Evolutionary conservation across 2,329 filamentous ascomycete species (phyloP).

Genomic region (Colletotrichum sp.): DNA sequence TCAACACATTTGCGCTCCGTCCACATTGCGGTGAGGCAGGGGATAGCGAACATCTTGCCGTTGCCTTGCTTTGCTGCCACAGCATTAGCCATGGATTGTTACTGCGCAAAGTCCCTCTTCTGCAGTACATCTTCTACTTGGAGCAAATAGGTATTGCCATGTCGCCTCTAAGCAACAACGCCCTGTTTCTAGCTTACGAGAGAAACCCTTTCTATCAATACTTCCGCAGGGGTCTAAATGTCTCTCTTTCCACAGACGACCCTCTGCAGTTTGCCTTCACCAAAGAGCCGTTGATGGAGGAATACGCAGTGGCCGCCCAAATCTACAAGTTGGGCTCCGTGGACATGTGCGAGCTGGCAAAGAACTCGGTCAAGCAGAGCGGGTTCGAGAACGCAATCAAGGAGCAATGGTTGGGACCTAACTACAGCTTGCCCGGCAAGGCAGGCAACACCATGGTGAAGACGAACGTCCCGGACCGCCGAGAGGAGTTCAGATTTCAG

Average conservation of each 20-base stretch:
- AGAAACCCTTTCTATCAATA: constrained; percentile 96
- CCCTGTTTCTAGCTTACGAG: constrained; percentile 94
- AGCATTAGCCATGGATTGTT: constrained; percentile 96
- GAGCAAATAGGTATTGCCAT: constrained; percentile 99
- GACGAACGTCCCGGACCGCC: constrained; percentile 93
- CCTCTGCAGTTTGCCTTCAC: constrained; percentile 98
- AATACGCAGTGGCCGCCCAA: constrained; percentile 96
- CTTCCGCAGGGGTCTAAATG: constrained; percentile 92
- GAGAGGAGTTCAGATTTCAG: constrained; percentile 88
- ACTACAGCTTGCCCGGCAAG: constrained; percentile 79
- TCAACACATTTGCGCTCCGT: constrained; percentile 92
- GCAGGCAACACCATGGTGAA: constrained; percentile 92
- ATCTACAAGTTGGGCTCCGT: constrained; percentile 98
- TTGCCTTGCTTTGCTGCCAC: constrained; percentile 89
- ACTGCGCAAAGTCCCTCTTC: constrained; percentile 88
- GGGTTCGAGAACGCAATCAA: constrained; percentile 92
- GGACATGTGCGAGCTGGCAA: constrained; percentile 98
- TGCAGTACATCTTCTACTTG: constrained; percentile 98
- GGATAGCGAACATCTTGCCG: constrained; percentile 93
- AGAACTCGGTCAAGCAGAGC: constrained; percentile 93
- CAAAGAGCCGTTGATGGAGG: constrained; percentile 96
- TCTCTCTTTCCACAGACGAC: constrained; percentile 95
- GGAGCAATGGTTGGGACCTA: constrained; percentile 85
- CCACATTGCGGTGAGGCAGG: constrained; percentile 97
- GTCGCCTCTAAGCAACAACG: constrained; percentile 99